A percentile compares a stretch with the other conserved stretches of the same genome.
phyloP scores from a whole-genome alignment of 2,329 filamentous ascomycete species.

The Botrytis aclada region DNA sequence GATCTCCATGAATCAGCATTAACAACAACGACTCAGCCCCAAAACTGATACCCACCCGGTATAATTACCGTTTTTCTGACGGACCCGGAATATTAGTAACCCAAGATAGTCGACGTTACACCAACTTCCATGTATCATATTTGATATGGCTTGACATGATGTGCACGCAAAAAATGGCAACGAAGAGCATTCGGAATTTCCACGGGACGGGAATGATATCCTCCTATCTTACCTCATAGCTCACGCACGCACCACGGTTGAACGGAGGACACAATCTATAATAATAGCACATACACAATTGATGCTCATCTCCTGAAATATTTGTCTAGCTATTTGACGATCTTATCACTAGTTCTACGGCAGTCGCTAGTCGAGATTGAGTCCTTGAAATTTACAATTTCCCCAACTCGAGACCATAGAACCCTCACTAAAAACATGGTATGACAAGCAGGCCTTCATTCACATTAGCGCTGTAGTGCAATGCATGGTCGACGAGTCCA shows the following conservation, averaged over 20 bases:
- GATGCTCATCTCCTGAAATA: background rate
- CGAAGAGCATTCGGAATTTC: background rate
- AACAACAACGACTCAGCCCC: conserved; percentile 18
- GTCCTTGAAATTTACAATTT: background rate
- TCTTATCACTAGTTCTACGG: background rate
- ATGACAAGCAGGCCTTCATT: background rate
- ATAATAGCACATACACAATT: background rate
- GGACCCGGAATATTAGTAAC: background rate
- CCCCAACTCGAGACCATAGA: background rate
- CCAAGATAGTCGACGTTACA: background rate
- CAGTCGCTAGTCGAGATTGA: background rate
- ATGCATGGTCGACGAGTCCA: conserved; percentile 2
- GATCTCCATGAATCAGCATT: conserved; percentile 3
- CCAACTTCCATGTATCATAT: conserved; percentile 12
- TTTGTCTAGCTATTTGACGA: background rate
- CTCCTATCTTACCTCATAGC: conserved; percentile 1
- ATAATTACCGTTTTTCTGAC: conserved; percentile 5
- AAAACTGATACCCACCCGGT: background rate
- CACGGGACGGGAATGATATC: background rate
- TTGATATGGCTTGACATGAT: conserved; percentile 1
- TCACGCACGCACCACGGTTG: conserved; percentile 1
- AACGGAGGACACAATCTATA: background rate
- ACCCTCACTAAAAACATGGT: background rate
- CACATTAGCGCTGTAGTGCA: conserved; percentile 9
- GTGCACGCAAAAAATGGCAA: background rate